Evolutionary conservation across 768 basidiomycete species (phyloP).

Genomic region (Hericium coralloides): DNA sequence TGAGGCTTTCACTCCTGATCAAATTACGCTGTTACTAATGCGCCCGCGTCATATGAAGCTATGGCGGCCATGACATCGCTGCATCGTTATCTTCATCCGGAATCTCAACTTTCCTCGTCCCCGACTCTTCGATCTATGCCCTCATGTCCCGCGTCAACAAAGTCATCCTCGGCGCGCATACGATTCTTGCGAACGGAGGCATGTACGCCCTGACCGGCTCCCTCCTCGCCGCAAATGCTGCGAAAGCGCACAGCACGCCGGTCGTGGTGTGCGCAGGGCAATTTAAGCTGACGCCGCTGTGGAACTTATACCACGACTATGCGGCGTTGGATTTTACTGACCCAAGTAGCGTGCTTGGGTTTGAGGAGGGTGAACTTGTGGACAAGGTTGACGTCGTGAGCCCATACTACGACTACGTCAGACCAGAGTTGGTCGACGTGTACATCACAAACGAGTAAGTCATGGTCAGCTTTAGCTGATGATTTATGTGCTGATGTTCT

Average conservation of each 20-base stretch:
- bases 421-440: slow-evolving; percentile 85
- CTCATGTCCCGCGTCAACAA: slow-evolving; percentile 97
- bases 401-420: slow-evolving; percentile 95
- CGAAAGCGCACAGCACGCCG: slow-evolving; percentile 82
- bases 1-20: slow-evolving; percentile 30
- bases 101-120: slow-evolving; percentile 94
- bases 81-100: slow-evolving; percentile 67
- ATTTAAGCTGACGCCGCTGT: slow-evolving; percentile 90
- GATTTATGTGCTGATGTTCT: neutral
- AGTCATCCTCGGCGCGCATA: slow-evolving; percentile 89
- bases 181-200: slow-evolving; percentile 94
- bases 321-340: slow-evolving; percentile 75
- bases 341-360: slow-evolving; percentile 58
- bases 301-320: slow-evolving; percentile 84
- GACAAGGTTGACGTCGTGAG: slow-evolving; percentile 90
- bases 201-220: slow-evolving; percentile 88
- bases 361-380: slow-evolving; percentile 69
- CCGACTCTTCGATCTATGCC: slow-evolving; percentile 92
- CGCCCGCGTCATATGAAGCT: slow-evolving; percentile 26
- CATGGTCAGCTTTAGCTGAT: slow-evolving; percentile 5
- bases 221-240: slow-evolving; percentile 77
- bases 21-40: neutral
- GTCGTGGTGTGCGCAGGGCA: slow-evolving; percentile 93
- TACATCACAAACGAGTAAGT: slow-evolving; percentile 97
- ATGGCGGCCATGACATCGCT: slow-evolving; percentile 81